Evolutionary conservation across 176 grass and related monocot genomes (phyloP).

Genomic region (Carex scoparia): DNA sequence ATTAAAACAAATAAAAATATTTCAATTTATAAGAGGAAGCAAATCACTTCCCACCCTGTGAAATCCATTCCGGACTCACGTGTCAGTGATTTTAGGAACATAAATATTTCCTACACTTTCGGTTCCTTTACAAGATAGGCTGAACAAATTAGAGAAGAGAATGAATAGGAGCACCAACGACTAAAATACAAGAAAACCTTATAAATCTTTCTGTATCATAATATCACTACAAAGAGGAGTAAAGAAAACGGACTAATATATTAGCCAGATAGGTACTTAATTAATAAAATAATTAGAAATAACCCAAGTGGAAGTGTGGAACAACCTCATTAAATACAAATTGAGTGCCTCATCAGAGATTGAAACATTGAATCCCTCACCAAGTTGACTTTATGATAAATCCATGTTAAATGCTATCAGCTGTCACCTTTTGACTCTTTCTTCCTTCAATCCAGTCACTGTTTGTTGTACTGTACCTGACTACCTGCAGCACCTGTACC

Average conservation of each 20-base stretch:
- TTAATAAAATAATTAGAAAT: background rate
- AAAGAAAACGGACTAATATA: background rate
- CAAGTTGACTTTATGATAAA: constrained; percentile 5
- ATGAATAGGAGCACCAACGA: background rate
- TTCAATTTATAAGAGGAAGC: background rate
- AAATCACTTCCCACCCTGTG: too few relatives aligned
- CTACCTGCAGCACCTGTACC: background rate
- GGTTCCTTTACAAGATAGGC: background rate
- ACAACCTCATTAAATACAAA: background rate
- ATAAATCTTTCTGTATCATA: background rate
- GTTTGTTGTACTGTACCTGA: background rate
- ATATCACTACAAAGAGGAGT: background rate
- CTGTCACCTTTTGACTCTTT: constrained; percentile 17
- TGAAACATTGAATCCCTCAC: background rate
- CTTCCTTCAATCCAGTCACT: background rate
- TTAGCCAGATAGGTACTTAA: background rate
- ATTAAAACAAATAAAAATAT: background rate
- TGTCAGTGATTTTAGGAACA: too few relatives aligned
- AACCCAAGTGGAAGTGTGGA: background rate
- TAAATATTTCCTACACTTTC: too few relatives aligned
- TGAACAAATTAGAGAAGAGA: background rate
- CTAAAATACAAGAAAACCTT: background rate
- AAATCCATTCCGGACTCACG: too few relatives aligned
- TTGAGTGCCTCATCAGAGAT: background rate
- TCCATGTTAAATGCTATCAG: constrained; percentile 1